Base-by-base conservation (phyloP, 2,329 filamentous ascomycete genomes). In the Iodosphaeria phyllophila region DNA sequence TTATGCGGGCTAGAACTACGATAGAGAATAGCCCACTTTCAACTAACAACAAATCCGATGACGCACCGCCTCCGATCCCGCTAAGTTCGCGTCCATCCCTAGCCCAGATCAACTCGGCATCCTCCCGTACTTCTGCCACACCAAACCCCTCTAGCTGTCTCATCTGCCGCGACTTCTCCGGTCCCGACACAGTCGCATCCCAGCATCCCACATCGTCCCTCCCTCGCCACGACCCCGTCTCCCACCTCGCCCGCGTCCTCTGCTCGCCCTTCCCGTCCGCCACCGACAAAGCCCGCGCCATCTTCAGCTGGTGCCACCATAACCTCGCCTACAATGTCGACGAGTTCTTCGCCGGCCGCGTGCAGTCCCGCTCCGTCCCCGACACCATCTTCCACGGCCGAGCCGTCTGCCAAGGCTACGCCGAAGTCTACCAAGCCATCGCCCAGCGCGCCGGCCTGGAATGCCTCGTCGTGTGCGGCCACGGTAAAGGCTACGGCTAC, bases 271-370 rank as follows among this genome's bases (percentile, higher is more conserved):
- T 95, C 42, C 51, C 69, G 1, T 92, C 80, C 1, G 53, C 58
- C 2, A 92, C 86, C 0, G 86, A 95, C 48, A 93, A 93, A 52
- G 86, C 89, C 3, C 66, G 89, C 15, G 82, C 72, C 3, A 79
- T 98, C 30, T 95, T 95, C 44, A 80, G 78, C 1, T 98, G 89
- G 89, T 70, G 84, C 20, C 86, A 95, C 49, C 74, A 95, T 48
- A 95, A 95, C 39, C 73, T 98, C 29, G 62, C 61, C 23, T 98
- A 95, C 45, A 80, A 95, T 43, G 69, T 71, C 0, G 60, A 67
- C 14, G 64, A 73, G 13, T 92, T 93, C 53, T 91, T 91, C 42
- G 66, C 61, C 28, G 66, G 72, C 18, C 69, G 57, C 23, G 55
- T 92, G 16, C 61, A 70, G 32, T 57, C 64, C 6, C 71, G 69